These are phyloP conservation scores for Colletotrichum sublineola DNA, from an alignment of 2,329 filamentous ascomycete species.

Conservation along the genomic window DNA sequence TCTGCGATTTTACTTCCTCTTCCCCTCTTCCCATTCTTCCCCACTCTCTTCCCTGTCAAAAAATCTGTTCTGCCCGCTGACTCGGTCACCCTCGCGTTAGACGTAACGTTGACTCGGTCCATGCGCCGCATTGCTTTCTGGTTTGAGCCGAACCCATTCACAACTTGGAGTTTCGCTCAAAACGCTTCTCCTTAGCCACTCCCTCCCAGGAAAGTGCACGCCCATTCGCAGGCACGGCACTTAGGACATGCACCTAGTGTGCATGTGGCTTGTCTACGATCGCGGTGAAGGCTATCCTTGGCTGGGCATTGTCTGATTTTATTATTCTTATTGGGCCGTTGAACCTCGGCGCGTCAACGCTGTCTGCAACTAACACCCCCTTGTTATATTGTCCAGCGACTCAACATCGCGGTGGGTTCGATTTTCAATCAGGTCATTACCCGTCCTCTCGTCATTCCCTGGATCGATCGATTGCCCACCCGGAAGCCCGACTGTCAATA, in stretches of 20 bases:
- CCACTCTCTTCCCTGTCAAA: not conserved
- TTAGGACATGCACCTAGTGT: conserved; percentile 1
- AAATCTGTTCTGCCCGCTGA: not conserved
- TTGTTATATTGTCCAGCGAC: not conserved
- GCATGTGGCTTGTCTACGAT: not conserved
- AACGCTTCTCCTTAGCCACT: not conserved
- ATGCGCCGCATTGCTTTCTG: not conserved
- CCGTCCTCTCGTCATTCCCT: not conserved
- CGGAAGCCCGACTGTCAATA: not conserved
- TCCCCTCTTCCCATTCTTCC: not conserved
- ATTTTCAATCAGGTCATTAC: not conserved
- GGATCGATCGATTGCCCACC: not conserved
- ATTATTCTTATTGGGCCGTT: not conserved
- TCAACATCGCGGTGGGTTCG: not conserved
- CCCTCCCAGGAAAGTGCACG: not conserved
- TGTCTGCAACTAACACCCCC: not conserved
- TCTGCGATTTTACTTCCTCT: not conserved
- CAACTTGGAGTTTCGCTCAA: not conserved
- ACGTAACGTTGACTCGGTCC: not conserved
- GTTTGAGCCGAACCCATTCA: not conserved
- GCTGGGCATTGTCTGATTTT: not conserved
- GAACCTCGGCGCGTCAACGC: not conserved
- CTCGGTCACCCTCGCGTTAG: conserved; percentile 1
- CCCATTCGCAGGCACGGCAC: not conserved
- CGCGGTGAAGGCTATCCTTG: conserved; percentile 6